Conservation (phyloP, 192 early-diverging fungal species). For the Coemansia umbellata region DNA sequence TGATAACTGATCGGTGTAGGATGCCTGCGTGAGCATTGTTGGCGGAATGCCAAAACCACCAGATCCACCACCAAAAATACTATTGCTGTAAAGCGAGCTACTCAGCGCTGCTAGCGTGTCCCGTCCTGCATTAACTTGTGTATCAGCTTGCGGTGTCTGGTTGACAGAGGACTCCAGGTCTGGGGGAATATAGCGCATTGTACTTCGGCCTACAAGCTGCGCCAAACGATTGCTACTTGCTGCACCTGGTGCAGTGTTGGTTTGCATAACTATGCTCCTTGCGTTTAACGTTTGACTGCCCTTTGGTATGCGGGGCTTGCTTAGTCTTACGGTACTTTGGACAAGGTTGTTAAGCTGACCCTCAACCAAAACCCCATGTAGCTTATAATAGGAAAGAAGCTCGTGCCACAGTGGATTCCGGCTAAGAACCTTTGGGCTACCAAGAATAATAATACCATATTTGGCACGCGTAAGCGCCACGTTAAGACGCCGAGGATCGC, state of each 20-base stretch:
- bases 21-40: conserved; percentile 28
- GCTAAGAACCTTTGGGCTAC: conserved; percentile 93
- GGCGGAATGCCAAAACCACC: conserved; percentile 8
- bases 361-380: conserved; percentile 84
- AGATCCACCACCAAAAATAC: conserved; percentile 18
- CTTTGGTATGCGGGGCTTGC: conserved; percentile 56
- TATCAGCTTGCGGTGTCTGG: background rate
- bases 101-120: background rate
- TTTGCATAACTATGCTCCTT: conserved; percentile 30
- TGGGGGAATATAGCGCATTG: conserved; percentile 48
- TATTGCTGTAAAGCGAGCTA: conserved; percentile 25
- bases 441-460: conserved; percentile 90
- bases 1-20: conserved; percentile 23
- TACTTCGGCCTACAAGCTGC: conserved; percentile 46
- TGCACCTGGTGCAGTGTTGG: conserved; percentile 29
- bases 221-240: conserved; percentile 42
- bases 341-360: conserved; percentile 88
- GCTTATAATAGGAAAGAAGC: conserved; percentile 89
- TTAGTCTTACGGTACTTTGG: conserved; percentile 85
- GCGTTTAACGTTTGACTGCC: conserved; percentile 31
- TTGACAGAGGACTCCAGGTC: conserved; percentile 23
- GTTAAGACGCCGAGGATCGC: conserved; percentile 86
- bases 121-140: background rate
- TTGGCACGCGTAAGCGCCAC: conserved; percentile 89
- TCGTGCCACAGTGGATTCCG: conserved; percentile 97